Base-by-base conservation (phyloP, 176 grass and related monocot species). In the Carex pumila region DNA sequence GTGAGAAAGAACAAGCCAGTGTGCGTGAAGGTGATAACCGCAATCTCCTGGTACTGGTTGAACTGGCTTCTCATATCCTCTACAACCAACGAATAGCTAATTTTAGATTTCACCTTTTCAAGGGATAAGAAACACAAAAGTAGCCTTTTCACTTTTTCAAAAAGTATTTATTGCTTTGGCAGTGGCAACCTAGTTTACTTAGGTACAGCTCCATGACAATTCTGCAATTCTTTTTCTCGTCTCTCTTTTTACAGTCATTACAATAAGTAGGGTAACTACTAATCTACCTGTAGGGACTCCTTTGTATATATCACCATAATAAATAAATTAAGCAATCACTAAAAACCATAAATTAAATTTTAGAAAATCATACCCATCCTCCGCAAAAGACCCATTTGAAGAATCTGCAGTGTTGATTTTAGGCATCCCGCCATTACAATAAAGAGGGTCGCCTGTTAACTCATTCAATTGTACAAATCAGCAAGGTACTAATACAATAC, bases 31-130 rank as follows among this genome's bases (percentile, higher is more conserved):
- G 73, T 91, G 83, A 83, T 98, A 98, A 57, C 92, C 95, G 75
- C 89, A 93, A 69, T 98, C 95, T 69, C 95, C 95, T 83, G 92
- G 95, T 62, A 98, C 87, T 71, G 95, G 82, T 74, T 93, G 84
- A 67, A 88, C 18, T 63, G 91, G 91, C 71, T 89, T 93, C 68
- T 94, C 85, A 10, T 98, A 98, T 71, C 95, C 95, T 67, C 95
- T 98, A 84, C 84, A 83, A 34, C 53, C 31, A 66, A 55, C 56
- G 9, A 65, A 82, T 72, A 14, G 3, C 78, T 37, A 80, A 54
- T 29, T 15, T 75, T 30, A 54, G 11, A 75, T 52, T 68, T 25
- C 41, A 47, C 9, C 12, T 72, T 18, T 25, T 21, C 18, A 71
- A 75, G 30, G 30, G 22, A 83, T 80, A 78, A 86, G 22, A 71